Percentiles rank a stretch among this genome's conserved stretches.
Evolutionary conservation across 805 yeast species (phyloP).

Genomic region (Candida succiphila): DNA sequence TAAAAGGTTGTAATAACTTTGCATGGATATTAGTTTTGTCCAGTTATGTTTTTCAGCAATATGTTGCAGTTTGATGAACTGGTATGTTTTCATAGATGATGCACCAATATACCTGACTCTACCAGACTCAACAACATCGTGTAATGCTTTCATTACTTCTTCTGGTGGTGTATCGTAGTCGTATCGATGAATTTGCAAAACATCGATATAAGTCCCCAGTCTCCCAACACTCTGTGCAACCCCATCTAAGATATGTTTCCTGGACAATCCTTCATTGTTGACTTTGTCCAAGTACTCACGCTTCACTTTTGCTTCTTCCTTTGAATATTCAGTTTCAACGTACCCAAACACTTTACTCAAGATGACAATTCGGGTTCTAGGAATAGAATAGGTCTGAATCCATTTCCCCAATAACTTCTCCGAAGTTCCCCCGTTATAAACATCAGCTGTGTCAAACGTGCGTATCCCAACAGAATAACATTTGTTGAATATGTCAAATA

Average conservation of each 20-base stretch:
- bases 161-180: conserved; percentile 37
- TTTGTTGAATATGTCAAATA: conserved; percentile 30
- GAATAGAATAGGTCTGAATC: conserved; percentile 17
- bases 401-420: conserved; percentile 18
- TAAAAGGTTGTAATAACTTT: conserved; percentile 43
- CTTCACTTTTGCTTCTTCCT: neutral
- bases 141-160: conserved; percentile 47
- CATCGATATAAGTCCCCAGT: conserved; percentile 36
- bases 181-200: conserved; percentile 46
- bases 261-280: conserved; percentile 29
- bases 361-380: conserved; percentile 19
- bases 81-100: conserved; percentile 45
- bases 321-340: conserved; percentile 1
- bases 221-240: conserved; percentile 28
- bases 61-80: conserved; percentile 42
- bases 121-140: conserved; percentile 38
- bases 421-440: conserved; percentile 17
- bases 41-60: conserved; percentile 47
- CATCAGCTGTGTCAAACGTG: conserved; percentile 34
- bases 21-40: conserved; percentile 50
- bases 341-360: conserved; percentile 15
- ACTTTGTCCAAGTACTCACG: conserved; percentile 6
- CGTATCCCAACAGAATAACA: conserved; percentile 35
- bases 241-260: conserved; percentile 39
- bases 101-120: conserved; percentile 49